Evolutionary conservation across 2,329 filamentous ascomycete genomes (phyloP).

Genomic region (Xylaria digitata): DNA sequence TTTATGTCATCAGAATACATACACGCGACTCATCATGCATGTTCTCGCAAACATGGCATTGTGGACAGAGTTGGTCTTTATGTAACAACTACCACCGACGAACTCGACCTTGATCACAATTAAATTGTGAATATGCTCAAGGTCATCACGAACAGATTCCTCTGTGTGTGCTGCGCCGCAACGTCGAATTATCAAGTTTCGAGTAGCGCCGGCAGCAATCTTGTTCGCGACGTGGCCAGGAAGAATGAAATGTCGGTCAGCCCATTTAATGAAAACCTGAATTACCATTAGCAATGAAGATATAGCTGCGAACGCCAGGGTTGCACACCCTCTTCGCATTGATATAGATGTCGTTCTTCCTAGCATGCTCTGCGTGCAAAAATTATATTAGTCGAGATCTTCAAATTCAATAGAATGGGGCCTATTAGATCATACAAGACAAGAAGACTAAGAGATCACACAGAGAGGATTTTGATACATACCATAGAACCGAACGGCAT

Average conservation of each 20-base stretch:
- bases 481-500: constrained; percentile 71
- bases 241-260: constrained; percentile 75
- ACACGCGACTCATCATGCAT: constrained; percentile 77
- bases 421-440: no score
- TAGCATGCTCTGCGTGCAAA: constrained; percentile 61
- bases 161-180: constrained; percentile 70
- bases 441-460: no score
- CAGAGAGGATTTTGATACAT: no score
- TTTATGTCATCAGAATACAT: constrained; percentile 45
- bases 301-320: constrained; percentile 1
- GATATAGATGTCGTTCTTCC: constrained; percentile 74
- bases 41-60: constrained; percentile 79
- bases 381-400: no score
- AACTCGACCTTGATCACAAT: constrained; percentile 75
- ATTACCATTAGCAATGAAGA: constrained; percentile 26
- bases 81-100: constrained; percentile 68
- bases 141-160: constrained; percentile 73
- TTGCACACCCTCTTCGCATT: constrained; percentile 71
- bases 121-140: constrained; percentile 86
- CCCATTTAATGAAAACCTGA: constrained; percentile 77
- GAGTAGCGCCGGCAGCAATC: constrained; percentile 73
- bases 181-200: constrained; percentile 77
- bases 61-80: constrained; percentile 81
- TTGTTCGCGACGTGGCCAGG: constrained; percentile 72
- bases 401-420: no score